Percentiles rank a stretch among this genome's conserved stretches.
These are phyloP conservation scores for Cenchrus purpureus DNA, from an alignment of 176 grass and related monocot genomes.

Conservation along the genomic window DNA sequence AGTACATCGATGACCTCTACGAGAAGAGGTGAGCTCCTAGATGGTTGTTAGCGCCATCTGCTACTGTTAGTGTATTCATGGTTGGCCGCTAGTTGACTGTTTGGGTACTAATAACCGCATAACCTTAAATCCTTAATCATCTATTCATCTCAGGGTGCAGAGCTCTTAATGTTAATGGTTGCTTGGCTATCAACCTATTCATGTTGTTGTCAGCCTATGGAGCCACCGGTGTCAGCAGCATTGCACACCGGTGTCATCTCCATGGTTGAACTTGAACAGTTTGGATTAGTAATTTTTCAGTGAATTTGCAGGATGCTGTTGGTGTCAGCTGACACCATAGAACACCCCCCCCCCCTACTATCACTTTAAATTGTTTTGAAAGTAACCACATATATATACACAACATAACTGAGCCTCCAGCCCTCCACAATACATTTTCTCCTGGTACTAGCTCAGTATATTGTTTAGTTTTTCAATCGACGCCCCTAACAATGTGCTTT, in stretches of 20 bases:
- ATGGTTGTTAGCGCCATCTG: not conserved
- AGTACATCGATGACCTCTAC: conserved; percentile 65
- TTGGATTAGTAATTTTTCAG: no score
- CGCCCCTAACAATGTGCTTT: not conserved
- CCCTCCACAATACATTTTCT: not conserved
- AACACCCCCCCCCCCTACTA: no score
- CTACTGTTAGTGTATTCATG: not conserved
- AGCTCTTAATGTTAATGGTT: not conserved
- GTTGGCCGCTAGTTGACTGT: not conserved
- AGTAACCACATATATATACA: not conserved
- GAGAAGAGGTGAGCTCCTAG: conserved; percentile 64
- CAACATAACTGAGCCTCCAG: no score
- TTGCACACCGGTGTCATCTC: no score
- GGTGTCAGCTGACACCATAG: no score
- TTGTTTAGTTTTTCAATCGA: not conserved
- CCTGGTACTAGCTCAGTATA: not conserved
- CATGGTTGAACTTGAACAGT: no score
- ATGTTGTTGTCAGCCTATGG: not conserved
- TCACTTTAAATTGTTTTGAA: not conserved
- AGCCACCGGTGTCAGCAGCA: no score
- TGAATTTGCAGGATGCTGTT: no score
- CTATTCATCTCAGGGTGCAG: not conserved
- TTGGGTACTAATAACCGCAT: not conserved
- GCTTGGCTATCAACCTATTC: conserved; percentile 4
- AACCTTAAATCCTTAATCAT: not conserved